phyloP scores from a whole-genome alignment of 2,329 filamentous ascomycete genomes.

The Sclerotinia glacialis region DNA sequence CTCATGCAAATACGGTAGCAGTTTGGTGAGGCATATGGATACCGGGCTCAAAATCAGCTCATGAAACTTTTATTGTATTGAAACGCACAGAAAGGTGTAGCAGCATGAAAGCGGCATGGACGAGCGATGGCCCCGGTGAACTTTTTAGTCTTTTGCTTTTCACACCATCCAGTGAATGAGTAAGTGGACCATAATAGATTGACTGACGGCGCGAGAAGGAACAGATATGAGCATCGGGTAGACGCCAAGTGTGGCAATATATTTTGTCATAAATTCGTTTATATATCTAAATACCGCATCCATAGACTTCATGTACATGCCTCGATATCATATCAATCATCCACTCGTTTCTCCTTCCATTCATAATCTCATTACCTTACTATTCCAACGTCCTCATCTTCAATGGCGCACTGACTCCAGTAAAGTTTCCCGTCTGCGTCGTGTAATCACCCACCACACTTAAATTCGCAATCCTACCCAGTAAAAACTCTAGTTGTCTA shows the following conservation, averaged over 20 bases:
- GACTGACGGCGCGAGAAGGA: background rate
- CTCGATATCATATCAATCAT: background rate
- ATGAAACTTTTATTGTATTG: background rate
- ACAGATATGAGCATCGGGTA: background rate
- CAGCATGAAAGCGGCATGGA: background rate
- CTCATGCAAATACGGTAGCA: background rate
- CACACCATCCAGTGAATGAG: background rate
- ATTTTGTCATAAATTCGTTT: background rate
- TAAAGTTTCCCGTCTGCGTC: constrained; percentile 34
- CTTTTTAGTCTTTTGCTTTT: background rate
- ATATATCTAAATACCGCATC: background rate
- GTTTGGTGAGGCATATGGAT: too few relatives aligned
- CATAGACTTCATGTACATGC: background rate
- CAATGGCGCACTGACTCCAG: constrained; percentile 26
- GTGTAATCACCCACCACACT: constrained; percentile 34
- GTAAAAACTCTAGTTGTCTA: constrained; percentile 58
- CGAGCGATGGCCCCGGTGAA: too few relatives aligned
- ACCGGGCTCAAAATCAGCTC: background rate
- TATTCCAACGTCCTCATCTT: constrained; percentile 15
- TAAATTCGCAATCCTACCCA: constrained; percentile 55
- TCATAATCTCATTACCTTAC: background rate
- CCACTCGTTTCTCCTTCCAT: background rate
- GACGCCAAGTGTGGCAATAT: background rate
- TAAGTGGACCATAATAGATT: background rate
- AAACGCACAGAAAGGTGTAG: background rate